These are phyloP conservation scores for Kwoniella mangroviensis DNA, from an alignment of 768 basidiomycete species.

Conservation along the genomic window DNA sequence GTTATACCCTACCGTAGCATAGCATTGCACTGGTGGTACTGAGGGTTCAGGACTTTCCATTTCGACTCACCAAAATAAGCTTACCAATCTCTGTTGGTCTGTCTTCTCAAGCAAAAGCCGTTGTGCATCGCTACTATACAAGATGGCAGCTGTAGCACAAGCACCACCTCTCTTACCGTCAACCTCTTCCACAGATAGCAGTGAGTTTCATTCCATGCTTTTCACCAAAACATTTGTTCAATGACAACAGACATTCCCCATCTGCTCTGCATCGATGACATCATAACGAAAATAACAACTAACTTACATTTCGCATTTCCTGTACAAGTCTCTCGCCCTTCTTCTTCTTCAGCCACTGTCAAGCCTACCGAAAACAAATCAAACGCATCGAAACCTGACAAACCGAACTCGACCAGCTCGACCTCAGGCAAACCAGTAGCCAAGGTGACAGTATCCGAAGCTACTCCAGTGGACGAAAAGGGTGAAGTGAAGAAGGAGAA, in stretches of 20 bases:
- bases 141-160: constrained; percentile 46
- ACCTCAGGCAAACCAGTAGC: constrained; percentile 14
- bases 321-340: constrained; percentile 28
- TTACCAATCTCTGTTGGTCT: neutral
- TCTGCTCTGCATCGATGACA: constrained; percentile 7
- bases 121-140: neutral
- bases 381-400: constrained; percentile 1
- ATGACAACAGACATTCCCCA: constrained; percentile 5
- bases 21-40: neutral
- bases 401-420: neutral
- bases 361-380: constrained; percentile 15
- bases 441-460: constrained; percentile 20
- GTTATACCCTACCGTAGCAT: neutral
- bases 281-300: constrained; percentile 8
- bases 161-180: constrained; percentile 31
- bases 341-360: constrained; percentile 29
- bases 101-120: neutral
- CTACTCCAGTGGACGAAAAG: constrained; percentile 26
- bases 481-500: constrained; percentile 33
- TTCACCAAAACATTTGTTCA: constrained; percentile 9
- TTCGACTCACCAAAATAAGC: neutral
- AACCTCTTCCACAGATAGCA: constrained; percentile 18
- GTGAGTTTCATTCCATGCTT: constrained; percentile 13
- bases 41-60: neutral
- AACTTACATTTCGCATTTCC: neutral